Evolutionary conservation across 257 asterid genomes (phyloP), one percentile per base, ranked within the genome.

Genomic region (Handroanthus guayacan): DNA sequence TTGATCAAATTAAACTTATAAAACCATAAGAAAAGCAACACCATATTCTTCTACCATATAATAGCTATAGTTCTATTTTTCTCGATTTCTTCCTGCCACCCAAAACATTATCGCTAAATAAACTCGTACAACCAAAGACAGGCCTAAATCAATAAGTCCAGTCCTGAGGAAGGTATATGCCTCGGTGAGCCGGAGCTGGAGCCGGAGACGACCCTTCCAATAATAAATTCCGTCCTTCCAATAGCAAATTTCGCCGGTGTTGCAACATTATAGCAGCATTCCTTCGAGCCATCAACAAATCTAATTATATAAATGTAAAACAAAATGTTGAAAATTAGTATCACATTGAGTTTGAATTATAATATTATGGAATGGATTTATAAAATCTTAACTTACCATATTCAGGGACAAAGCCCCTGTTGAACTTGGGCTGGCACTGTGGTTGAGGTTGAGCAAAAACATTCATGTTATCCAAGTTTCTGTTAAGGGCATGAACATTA

Each of bases 231-330:
- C 78, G 72, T 69, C 69, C 31, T 12, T 54, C 52, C 0, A 74
- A 66, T 0, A 66, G 71, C 0, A 72, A 1, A 69, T 51, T 67
- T 31, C 78, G 58, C 64, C 64, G 78, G 39, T 82, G 87, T 51
- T 84, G 92, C 73, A 80, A n/a, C 77, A 87, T 52, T 18, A 83
- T 6, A 0, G 84, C 88, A 2, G 84, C 88, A 2, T 82, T 83
- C 76, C 92, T 87, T 54, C 86, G 77, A 3, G 89, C 91, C 80
- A 86, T 38, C 62, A 85, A 9, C 45, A 80, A 8, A 52, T 87
- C 97, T 89, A 83, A 11, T 45, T 0, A 79, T 14, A 39, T 14
- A 38, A 14, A 58, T 2, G 5, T 52, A 20, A 80, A 66, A 9
- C 25, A 31, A 66, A 17, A 31, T 3, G 6, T 0, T 25, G 31